phyloP scores from a whole-genome alignment of 1,284 basidiomycete species.

The Sporisorium exsertum region DNA sequence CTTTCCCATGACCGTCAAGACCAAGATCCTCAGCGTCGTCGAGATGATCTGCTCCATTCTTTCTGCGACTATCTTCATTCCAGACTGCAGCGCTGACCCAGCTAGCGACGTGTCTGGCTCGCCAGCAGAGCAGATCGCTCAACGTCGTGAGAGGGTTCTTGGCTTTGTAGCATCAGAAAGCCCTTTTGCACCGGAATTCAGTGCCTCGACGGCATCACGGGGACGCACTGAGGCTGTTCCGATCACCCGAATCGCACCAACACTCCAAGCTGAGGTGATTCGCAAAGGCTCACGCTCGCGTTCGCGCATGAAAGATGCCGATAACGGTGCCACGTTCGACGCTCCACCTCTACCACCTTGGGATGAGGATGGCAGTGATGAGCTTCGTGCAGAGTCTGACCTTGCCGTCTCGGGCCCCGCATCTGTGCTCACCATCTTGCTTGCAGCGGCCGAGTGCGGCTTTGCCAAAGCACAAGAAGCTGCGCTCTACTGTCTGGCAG shows the following conservation, averaged over 20 bases:
- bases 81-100: constrained; percentile 25
- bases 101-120: not conserved
- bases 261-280: constrained; percentile 45
- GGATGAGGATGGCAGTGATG: constrained; percentile 35
- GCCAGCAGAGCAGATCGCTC: constrained; percentile 36
- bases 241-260: constrained; percentile 1
- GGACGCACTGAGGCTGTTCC: constrained; percentile 17
- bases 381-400: constrained; percentile 7
- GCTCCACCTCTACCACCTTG: constrained; percentile 31
- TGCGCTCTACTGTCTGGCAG: constrained; percentile 57
- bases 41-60: constrained; percentile 61
- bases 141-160: constrained; percentile 40
- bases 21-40: constrained; percentile 52
- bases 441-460: constrained; percentile 55
- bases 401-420: constrained; percentile 14
- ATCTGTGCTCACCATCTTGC: constrained; percentile 38
- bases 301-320: constrained; percentile 34
- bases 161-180: constrained; percentile 31
- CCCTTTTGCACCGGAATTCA: constrained; percentile 22
- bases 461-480: constrained; percentile 61
- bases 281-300: constrained; percentile 45
- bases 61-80: constrained; percentile 48
- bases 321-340: constrained; percentile 14
- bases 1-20: constrained; percentile 42
- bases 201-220: constrained; percentile 4